Base-by-base conservation (phyloP, 202 grass and related monocot species). In the Panicum hallii region DNA sequence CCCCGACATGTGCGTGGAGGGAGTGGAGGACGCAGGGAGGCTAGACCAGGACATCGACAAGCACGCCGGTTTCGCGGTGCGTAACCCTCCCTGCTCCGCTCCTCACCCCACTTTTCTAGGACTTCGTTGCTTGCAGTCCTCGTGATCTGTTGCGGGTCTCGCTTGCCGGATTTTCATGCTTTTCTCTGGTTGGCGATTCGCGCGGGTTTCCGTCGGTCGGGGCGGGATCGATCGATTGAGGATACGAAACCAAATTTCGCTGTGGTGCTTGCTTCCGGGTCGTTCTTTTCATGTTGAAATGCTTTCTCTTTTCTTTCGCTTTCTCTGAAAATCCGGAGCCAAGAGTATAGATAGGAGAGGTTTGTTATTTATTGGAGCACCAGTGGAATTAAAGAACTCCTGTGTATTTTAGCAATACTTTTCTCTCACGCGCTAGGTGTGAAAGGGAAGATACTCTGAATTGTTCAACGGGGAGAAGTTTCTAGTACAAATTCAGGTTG, bases 1-100 rank as follows among this genome's bases (percentile, higher is more conserved):
- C 26, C 40, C 48, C 53, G 86, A 63, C 79, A 94, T 97, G 94
- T 94, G 89, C 67, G 75, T 97, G 82, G 94, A 97, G 55, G 91
- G 87, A 49, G 77, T 92, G 63, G 94, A 92, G 23, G 88, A 80
- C 62, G 81, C 84, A 6, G 92, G 89, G 62, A 77, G 65, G 77
- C 75, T 89, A 41, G 78, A 70, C n/a, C 72, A 86, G 36, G 70
- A 88, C 78, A 77, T 76, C 57, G 87, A 97, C 34, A 82, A 64
- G 77, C 47, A 70, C 43, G 79, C 87, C 0, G 87, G 92, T 84
- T 81, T 73, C 55, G 23, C 53, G 90, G 86, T 90, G 76, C n/a
- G 86, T 74, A 50, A 32, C 32, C 32, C 32, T 40, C 65, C 53
- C 17, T 26, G 2, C 61, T 76, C 20, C 53, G 16, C 20, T 65